Evolutionary conservation across 2,329 filamentous ascomycete species (phyloP), one percentile per base, ranked within the genome.

Genomic region (Penicillium sp.): DNA sequence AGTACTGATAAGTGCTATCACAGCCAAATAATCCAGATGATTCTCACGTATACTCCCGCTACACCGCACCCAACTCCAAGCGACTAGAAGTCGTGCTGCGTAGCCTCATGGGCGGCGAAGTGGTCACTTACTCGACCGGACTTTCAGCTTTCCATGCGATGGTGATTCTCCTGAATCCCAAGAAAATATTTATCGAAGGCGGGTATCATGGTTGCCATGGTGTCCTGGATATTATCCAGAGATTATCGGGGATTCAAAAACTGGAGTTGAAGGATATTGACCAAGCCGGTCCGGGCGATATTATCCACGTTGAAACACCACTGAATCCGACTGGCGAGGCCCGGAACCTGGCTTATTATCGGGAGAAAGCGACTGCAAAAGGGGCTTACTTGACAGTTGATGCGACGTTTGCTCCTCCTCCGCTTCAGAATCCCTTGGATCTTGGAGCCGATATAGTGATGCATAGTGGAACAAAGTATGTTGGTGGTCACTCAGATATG

Each of bases 131-230:
- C 76, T 77, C 85, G 25, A 94, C 90, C 4, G 93, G 93, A 3
- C 84, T 97, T 15, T 83, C 90, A 6, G 90, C 92, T 18, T 92
- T 97, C 77, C 90, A 97, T 74, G 92, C 90, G 14, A 79, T 95
- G 57, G 81, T 97, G 2, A 85, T 92, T 18, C 86, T 86, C 66
- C 75, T 95, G 7, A 91, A 94, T 71, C 93, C 93, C 1, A 85
- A 85, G 62, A 86, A 88, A 54, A 84, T 97, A 52, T 88, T 90
- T 58, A 91, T 97, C 58, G 86, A 86, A 29, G 85, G 82, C 8
- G 92, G 92, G 35, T 97, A 97, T 76, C 93, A 97, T 75, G 93
- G 93, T 57, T 95, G 90, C 74, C 91, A 96, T 72, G 90, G 90
- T 58, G 89, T 96, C 26, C 82, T 97, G 63, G 73, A 56, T 14